Conservation (phyloP, 1,139 yeast genomes). For the Casaregolazyma suthepensis region DNA sequence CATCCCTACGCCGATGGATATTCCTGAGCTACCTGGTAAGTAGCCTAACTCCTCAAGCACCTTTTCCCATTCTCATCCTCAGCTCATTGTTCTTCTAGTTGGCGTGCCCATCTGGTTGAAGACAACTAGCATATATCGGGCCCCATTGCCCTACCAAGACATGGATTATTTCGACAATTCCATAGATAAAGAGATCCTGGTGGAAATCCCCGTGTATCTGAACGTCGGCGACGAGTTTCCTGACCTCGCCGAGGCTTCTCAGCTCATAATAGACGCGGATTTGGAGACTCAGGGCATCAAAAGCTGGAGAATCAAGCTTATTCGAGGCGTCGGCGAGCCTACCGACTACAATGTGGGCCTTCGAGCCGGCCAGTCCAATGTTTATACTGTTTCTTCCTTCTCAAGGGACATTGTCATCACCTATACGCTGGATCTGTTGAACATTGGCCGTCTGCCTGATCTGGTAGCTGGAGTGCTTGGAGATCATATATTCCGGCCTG, state of each 20-base stretch:
- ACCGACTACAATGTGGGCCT: constrained; percentile 30
- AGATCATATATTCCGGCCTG: constrained; percentile 48
- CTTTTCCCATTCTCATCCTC: neutral
- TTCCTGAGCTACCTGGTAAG: constrained; percentile 15
- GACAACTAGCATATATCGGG: constrained; percentile 71
- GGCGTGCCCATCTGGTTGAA: constrained; percentile 71
- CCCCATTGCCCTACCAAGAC: constrained; percentile 57
- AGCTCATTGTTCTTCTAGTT: constrained; percentile 37
- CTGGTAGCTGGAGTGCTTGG: constrained; percentile 52
- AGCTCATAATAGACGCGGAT: constrained; percentile 34
- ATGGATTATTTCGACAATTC: constrained; percentile 41
- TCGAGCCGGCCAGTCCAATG: constrained; percentile 29
- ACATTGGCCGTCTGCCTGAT: constrained; percentile 54
- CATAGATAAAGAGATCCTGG: constrained; percentile 35
- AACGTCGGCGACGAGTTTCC: constrained; percentile 31
- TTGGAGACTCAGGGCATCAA: constrained; percentile 23
- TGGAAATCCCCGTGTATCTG: constrained; percentile 54
- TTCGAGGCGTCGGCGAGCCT: constrained; percentile 23
- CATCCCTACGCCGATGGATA: constrained; percentile 14
- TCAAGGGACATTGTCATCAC: constrained; percentile 42
- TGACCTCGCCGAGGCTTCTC: constrained; percentile 44
- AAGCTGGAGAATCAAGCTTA: constrained; percentile 28
- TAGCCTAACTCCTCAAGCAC: neutral
- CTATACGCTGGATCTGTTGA: constrained; percentile 45
- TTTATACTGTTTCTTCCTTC: constrained; percentile 31